Conservation (phyloP, 176 grass and related monocot genomes). For the Pharus latifolius region DNA sequence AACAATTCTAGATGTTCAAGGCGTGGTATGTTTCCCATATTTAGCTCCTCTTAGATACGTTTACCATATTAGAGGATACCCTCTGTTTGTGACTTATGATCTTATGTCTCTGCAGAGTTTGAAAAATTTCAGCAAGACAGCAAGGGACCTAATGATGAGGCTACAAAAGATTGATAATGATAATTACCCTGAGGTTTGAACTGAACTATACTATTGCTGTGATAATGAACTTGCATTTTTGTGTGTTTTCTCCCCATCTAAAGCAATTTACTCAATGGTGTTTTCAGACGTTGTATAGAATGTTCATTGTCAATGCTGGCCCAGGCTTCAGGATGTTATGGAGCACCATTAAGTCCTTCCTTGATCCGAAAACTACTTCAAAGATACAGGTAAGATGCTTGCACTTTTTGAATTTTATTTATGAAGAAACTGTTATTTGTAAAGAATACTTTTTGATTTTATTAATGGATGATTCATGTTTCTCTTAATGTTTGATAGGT, state of each 20-base stretch:
- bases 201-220: neutral
- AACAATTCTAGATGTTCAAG: conserved; percentile 35
- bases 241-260: neutral
- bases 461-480: neutral
- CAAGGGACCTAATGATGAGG: conserved; percentile 39
- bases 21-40: conserved; percentile 13
- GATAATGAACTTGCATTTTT: too few species aligned
- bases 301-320: conserved; percentile 50
- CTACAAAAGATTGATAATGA: conserved; percentile 50
- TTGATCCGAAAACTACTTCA: conserved; percentile 34
- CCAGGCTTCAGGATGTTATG: conserved; percentile 27
- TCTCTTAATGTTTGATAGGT: conserved; percentile 20
- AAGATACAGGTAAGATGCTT: conserved; percentile 33
- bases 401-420: neutral
- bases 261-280: neutral
- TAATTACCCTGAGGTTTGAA: conserved; percentile 46
- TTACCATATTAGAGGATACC: too few species aligned
- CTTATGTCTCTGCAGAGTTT: conserved; percentile 25
- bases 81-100: too few species aligned
- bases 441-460: too few species aligned
- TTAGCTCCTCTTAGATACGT: too few species aligned
- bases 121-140: conserved; percentile 53
- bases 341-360: conserved; percentile 25
- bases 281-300: conserved; percentile 28
- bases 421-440: neutral